These are phyloP conservation scores for Protomyces lactucae-debilis DNA, from an alignment of 1,139 yeast species.

Conservation along the genomic window DNA sequence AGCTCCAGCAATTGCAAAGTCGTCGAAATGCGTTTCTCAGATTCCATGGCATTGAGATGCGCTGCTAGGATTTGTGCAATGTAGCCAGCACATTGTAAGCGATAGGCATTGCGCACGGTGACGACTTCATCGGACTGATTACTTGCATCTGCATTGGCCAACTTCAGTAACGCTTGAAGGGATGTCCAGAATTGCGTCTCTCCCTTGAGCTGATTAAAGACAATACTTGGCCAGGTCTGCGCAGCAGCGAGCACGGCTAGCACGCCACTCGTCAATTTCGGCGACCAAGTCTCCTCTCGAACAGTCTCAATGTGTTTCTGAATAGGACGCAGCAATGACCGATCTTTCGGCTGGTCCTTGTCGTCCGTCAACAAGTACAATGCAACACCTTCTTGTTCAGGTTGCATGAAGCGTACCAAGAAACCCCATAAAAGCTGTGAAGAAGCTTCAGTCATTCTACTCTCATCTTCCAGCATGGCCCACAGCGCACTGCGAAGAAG, in stretches of 20 bases:
- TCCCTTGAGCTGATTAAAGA: conserved; percentile 35
- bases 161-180: conserved; percentile 27
- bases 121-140: conserved; percentile 33
- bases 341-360: conserved; percentile 33
- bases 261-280: conserved; percentile 34
- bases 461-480: conserved; percentile 53
- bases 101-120: conserved; percentile 50
- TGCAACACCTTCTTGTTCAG: conserved; percentile 48
- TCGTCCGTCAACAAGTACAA: conserved; percentile 36
- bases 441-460: conserved; percentile 70
- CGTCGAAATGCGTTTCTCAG: conserved; percentile 39
- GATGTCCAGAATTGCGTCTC: conserved; percentile 26
- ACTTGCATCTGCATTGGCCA: conserved; percentile 27
- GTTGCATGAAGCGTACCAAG: conserved; percentile 69
- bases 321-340: conserved; percentile 52
- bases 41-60: conserved; percentile 55
- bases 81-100: conserved; percentile 56
- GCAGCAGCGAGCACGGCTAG: conserved; percentile 39
- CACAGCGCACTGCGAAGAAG: conserved; percentile 56
- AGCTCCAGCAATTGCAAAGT: conserved; percentile 40
- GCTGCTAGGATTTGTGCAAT: conserved; percentile 72
- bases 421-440: conserved; percentile 77
- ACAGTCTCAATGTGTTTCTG: conserved; percentile 43
- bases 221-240: conserved; percentile 38
- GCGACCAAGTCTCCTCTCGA: conserved; percentile 44